Conservation (phyloP, 306 rosid genomes). For the Quercus bicolor region DNA sequence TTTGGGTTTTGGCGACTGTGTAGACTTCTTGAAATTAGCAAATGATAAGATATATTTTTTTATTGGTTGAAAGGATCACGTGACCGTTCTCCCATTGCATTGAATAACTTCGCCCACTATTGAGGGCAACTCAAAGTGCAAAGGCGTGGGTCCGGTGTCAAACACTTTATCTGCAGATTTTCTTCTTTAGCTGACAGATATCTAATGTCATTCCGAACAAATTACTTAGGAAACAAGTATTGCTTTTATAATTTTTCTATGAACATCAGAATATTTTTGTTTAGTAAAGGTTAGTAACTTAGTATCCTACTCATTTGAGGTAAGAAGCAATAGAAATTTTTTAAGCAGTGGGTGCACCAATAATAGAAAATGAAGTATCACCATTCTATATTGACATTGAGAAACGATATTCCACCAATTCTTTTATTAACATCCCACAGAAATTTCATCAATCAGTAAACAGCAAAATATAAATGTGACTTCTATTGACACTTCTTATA, state of each 20-base stretch:
- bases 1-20: too few species aligned
- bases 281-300: not conserved
- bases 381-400: conserved; percentile 14
- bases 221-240: not conserved
- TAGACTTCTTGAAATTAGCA: too few species aligned
- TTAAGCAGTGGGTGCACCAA: conserved; percentile 47
- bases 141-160: not conserved
- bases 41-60: too few species aligned
- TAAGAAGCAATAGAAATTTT: conserved; percentile 36
- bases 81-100: not conserved
- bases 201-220: not conserved
- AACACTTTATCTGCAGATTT: not conserved
- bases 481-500: conserved; percentile 24
- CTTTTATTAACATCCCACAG: conserved; percentile 22
- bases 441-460: conserved; percentile 25
- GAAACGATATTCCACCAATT: conserved; percentile 36
- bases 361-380: conserved; percentile 25
- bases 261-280: not conserved
- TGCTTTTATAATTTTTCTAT: not conserved
- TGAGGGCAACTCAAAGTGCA: not conserved
- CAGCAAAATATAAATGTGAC: conserved; percentile 22
- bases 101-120: not conserved
- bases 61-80: too few species aligned
- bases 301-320: conserved; percentile 7
- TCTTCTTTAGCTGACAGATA: not conserved